Evolutionary conservation across 129 eudicot species (phyloP).

Genomic region (Tanacetum coccineum): DNA sequence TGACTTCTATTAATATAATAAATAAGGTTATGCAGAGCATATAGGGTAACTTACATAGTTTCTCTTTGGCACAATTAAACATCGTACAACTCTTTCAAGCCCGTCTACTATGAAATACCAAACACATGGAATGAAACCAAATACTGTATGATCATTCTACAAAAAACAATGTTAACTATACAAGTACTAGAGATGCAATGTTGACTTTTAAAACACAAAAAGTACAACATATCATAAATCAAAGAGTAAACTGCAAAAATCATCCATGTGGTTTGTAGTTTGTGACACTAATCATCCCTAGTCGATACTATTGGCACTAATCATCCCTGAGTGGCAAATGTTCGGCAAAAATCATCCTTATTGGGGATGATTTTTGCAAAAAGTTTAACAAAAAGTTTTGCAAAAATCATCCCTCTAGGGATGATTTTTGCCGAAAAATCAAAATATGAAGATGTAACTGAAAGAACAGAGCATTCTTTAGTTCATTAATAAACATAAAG

Average conservation of each 20-base stretch:
- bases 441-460: background rate
- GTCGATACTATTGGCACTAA: no score
- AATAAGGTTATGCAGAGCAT: background rate
- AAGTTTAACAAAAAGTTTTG: no score
- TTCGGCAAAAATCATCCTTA: no score
- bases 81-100: conserved; percentile 84
- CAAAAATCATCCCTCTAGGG: no score
- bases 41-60: conserved; percentile 66
- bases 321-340: no score
- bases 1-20: background rate
- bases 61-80: conserved; percentile 68
- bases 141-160: background rate
- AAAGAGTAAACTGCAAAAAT: no score
- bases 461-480: background rate
- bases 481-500: background rate
- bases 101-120: conserved; percentile 89
- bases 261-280: no score
- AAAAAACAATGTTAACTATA: background rate
- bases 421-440: no score
- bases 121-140: conserved; percentile 3
- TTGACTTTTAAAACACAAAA: background rate
- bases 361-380: no score
- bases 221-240: background rate
- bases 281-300: no score
- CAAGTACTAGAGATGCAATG: no score